Evolutionary conservation across 2,329 filamentous ascomycete genomes (phyloP).

Genomic region (Diaporthe citriasiana): DNA sequence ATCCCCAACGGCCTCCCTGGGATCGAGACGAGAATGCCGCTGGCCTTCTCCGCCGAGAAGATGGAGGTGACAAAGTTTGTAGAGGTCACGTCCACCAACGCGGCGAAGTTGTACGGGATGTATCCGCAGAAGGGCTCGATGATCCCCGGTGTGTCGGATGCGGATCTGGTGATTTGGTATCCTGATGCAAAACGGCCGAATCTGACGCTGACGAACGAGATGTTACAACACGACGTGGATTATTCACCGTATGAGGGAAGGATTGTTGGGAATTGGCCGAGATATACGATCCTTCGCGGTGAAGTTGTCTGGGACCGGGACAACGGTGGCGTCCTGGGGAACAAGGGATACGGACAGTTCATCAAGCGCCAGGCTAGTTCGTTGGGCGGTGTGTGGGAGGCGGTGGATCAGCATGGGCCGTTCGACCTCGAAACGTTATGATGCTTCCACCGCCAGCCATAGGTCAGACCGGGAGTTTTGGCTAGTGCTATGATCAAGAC

Average conservation of each 20-base stretch:
- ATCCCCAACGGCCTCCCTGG: conserved; percentile 71
- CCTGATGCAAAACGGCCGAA: conserved; percentile 58
- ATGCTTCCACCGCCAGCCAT: conserved; percentile 10
- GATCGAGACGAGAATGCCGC: conserved; percentile 66
- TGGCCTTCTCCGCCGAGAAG: conserved; percentile 57
- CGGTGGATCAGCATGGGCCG: conserved; percentile 41
- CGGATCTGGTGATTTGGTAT: conserved; percentile 72
- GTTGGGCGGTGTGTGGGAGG: conserved; percentile 44
- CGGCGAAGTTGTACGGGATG: conserved; percentile 70
- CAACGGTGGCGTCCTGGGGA: conserved; percentile 62
- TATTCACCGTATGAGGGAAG: conserved; percentile 73
- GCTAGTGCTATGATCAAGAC: not conserved
- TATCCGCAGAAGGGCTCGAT: conserved; percentile 64
- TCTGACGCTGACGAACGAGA: conserved; percentile 62
- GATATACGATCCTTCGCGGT: conserved; percentile 71
- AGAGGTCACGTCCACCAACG: conserved; percentile 65
- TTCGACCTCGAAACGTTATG: conserved; percentile 41
- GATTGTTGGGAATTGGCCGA: conserved; percentile 68
- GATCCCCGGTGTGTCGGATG: conserved; percentile 64
- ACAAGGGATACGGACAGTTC: conserved; percentile 64
- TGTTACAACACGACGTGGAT: conserved; percentile 72
- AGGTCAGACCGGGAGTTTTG: not conserved
- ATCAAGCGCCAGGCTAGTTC: conserved; percentile 55
- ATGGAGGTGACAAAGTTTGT: conserved; percentile 65
- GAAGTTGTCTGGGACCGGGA: conserved; percentile 70